Conservation (phyloP, 139 green algal species). For the Spirogloea muscicola region DNA sequence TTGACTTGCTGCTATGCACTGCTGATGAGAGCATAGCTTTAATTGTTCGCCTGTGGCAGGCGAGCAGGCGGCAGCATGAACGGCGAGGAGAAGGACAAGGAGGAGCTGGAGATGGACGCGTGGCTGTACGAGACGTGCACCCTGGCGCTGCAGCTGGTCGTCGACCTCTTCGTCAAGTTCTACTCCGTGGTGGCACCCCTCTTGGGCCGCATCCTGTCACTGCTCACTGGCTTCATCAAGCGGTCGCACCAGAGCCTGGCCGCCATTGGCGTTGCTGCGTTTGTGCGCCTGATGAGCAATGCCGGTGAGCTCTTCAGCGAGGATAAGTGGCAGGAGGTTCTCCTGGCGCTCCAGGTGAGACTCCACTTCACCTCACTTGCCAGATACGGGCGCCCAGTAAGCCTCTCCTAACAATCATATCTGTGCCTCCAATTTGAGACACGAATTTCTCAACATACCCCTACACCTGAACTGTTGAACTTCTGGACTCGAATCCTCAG, state of each 20-base stretch:
- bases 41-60: too few relatives aligned
- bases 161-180: conserved; percentile 88
- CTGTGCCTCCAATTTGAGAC: too few relatives aligned
- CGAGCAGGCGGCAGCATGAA: background rate
- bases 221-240: conserved; percentile 69
- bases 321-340: conserved; percentile 56
- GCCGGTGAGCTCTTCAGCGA: conserved; percentile 54
- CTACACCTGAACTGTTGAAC: too few relatives aligned
- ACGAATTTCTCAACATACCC: too few relatives aligned
- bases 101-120: conserved; percentile 47
- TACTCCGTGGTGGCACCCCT: conserved; percentile 62
- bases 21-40: too few relatives aligned
- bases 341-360: background rate
- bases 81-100: background rate
- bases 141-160: conserved; percentile 89
- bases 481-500: too few relatives aligned
- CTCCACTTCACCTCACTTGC: too few relatives aligned
- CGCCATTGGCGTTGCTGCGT: conserved; percentile 80
- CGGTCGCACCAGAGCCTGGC: conserved; percentile 81
- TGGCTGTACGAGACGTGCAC: conserved; percentile 98
- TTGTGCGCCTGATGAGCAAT: conserved; percentile 67
- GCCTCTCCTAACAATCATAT: too few relatives aligned
- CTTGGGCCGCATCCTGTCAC: conserved; percentile 67
- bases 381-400: too few relatives aligned
- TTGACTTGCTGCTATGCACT: too few relatives aligned